These are phyloP conservation scores for Trypanosoma conorhini DNA, from an alignment of 208 protist species.

Conservation along the genomic window DNA sequence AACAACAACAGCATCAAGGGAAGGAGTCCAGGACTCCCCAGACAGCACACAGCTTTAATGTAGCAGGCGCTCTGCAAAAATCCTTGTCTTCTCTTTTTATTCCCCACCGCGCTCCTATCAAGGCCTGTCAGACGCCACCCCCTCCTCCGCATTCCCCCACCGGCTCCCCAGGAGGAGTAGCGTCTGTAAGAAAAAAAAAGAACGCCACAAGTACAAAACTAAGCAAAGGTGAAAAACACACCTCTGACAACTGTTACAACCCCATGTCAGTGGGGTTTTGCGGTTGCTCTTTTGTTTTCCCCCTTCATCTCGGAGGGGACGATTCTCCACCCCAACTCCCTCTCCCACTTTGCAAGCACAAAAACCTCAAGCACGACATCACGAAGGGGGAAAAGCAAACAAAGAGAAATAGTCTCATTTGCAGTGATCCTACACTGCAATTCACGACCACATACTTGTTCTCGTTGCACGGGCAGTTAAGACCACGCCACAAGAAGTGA, in stretches of 20 bases:
- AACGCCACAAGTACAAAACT: background rate
- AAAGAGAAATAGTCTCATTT: background rate
- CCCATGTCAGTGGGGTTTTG: no score
- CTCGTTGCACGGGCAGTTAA: background rate
- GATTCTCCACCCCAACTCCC: no score
- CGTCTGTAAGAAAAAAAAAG: background rate
- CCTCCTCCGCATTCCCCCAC: background rate
- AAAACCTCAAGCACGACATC: no score
- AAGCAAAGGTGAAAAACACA: background rate
- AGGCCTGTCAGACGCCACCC: background rate
- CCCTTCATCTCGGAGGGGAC: no score
- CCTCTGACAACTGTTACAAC: background rate
- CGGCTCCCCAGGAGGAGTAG: background rate
- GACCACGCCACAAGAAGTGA: background rate
- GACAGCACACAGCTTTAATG: background rate
- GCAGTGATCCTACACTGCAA: background rate
- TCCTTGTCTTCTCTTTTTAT: background rate
- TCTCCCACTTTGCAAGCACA: no score
- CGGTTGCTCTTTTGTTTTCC: no score
- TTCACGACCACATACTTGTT: background rate
- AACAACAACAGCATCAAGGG: slow-evolving; percentile 15
- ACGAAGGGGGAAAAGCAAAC: background rate
- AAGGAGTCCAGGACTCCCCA: background rate
- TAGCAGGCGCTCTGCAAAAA: background rate
- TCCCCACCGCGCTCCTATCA: background rate